A percentile compares a stretch with the other conserved stretches of the same genome.
Evolutionary conservation across 306 rosid species (phyloP).

Genomic region (Trifolium repens): DNA sequence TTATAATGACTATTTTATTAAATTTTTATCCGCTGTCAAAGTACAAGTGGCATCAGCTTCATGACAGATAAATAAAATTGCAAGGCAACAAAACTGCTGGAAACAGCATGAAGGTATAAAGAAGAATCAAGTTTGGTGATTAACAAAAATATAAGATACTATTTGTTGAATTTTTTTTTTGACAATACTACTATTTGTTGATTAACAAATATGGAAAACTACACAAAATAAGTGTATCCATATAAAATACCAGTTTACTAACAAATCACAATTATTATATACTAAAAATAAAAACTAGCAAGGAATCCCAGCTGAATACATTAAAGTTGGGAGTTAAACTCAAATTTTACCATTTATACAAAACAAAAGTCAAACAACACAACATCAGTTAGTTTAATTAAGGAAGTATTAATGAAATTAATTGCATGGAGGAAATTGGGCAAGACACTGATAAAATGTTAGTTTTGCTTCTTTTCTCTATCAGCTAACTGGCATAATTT

Average conservation of each 20-base stretch:
- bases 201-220: constrained; percentile 13
- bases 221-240: constrained; percentile 4
- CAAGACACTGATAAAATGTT: constrained; percentile 9
- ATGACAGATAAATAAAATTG: constrained; percentile 15
- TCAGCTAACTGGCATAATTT: neutral
- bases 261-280: constrained; percentile 2
- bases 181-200: neutral
- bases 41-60: constrained; percentile 14
- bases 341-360: constrained; percentile 26
- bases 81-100: constrained; percentile 20
- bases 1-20: constrained; percentile 16
- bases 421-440: constrained; percentile 23
- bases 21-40: constrained; percentile 18
- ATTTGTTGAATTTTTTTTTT: too few relatives aligned
- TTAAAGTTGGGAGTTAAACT: constrained; percentile 22
- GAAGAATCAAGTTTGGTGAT: constrained; percentile 18
- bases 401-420: constrained; percentile 31
- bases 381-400: constrained; percentile 6
- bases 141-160: too few relatives aligned
- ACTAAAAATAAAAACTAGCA: constrained; percentile 29
- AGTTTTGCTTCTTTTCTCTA: neutral
- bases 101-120: constrained; percentile 26
- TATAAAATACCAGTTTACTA: neutral
- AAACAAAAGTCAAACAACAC: constrained; percentile 21
- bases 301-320: constrained; percentile 30